Evolutionary conservation across 768 basidiomycete genomes (phyloP).

Genomic region (Lyophyllum shimeji): DNA sequence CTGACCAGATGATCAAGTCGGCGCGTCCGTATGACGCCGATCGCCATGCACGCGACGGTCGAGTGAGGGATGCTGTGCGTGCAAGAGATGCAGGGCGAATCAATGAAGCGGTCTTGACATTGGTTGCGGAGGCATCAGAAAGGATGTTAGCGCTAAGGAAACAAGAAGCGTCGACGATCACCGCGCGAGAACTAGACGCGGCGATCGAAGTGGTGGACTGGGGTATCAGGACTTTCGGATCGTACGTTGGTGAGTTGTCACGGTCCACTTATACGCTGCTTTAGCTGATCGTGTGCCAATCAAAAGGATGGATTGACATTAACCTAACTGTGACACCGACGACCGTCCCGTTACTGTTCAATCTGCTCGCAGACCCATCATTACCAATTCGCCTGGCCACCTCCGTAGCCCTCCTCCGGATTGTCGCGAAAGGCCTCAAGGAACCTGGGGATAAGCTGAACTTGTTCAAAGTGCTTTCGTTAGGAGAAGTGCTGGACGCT

Average conservation of each 20-base stretch:
- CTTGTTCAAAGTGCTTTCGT: slow-evolving; percentile 83
- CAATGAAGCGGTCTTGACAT: slow-evolving; percentile 84
- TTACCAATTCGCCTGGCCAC: slow-evolving; percentile 83
- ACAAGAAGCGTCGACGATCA: slow-evolving; percentile 35
- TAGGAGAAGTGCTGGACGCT: slow-evolving; percentile 78
- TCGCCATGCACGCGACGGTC: slow-evolving; percentile 78
- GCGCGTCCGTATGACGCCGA: slow-evolving; percentile 71
- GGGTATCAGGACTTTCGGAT: slow-evolving; percentile 90
- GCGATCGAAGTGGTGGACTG: slow-evolving; percentile 83
- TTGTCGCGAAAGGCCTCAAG: slow-evolving; percentile 92
- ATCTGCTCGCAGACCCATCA: slow-evolving; percentile 74
- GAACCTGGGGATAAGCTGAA: slow-evolving; percentile 88
- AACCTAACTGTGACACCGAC: slow-evolving; percentile 91
- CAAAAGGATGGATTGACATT: slow-evolving; percentile 94
- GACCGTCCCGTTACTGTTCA: slow-evolving; percentile 84
- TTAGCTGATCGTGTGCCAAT: not conserved
- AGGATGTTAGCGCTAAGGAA: slow-evolving; percentile 55
- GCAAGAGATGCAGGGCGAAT: slow-evolving; percentile 85
- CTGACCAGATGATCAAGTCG: slow-evolving; percentile 90
- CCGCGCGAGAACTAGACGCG: slow-evolving; percentile 54
- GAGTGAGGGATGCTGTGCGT: slow-evolving; percentile 86
- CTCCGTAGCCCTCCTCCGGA: slow-evolving; percentile 73
- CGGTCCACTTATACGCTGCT: not conserved
- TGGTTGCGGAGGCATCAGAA: slow-evolving; percentile 71
- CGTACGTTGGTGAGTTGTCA: slow-evolving; percentile 82